Evolutionary conservation across 2,329 filamentous ascomycete genomes (phyloP).

Genomic region (Trichophyton equinum): DNA sequence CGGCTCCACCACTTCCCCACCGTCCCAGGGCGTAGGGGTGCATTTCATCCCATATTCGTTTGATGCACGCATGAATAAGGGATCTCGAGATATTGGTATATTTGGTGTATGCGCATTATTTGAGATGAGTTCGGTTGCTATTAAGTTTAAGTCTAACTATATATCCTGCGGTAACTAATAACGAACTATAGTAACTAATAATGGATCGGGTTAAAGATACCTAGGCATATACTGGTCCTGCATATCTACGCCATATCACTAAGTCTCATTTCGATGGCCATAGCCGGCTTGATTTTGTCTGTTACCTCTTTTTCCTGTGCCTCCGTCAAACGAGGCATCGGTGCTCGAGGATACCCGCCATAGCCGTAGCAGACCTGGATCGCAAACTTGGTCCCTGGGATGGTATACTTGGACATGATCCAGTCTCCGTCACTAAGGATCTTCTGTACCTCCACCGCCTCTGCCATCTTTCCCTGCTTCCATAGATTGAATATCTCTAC

Average conservation of each 20-base stretch:
- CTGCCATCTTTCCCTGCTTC: conserved; percentile 43
- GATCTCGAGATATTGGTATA: too few species aligned
- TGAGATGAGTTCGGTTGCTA: too few species aligned
- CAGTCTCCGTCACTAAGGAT: conserved; percentile 55
- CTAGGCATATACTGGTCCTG: neutral
- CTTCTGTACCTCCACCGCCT: conserved; percentile 53
- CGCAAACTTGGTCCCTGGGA: conserved; percentile 56
- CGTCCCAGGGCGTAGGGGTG: neutral
- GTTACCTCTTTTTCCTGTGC: conserved; percentile 96
- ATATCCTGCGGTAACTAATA: too few species aligned
- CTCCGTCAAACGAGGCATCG: conserved; percentile 39
- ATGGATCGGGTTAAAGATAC: too few species aligned
- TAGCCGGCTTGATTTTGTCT: conserved; percentile 63
- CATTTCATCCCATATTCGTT: neutral
- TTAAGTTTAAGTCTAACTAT: too few species aligned
- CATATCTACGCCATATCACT: neutral
- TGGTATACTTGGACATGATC: conserved; percentile 54
- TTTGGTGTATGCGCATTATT: too few species aligned
- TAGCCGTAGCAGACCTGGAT: conserved; percentile 52
- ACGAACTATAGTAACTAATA: too few species aligned
- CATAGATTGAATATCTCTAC: conserved; percentile 49
- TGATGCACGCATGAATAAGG: neutral
- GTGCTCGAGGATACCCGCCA: conserved; percentile 48
- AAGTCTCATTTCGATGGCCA: conserved; percentile 11
- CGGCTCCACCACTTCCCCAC: neutral